phyloP scores from a whole-genome alignment of 768 basidiomycete species.

The Coprinopsis strossmayeri region DNA sequence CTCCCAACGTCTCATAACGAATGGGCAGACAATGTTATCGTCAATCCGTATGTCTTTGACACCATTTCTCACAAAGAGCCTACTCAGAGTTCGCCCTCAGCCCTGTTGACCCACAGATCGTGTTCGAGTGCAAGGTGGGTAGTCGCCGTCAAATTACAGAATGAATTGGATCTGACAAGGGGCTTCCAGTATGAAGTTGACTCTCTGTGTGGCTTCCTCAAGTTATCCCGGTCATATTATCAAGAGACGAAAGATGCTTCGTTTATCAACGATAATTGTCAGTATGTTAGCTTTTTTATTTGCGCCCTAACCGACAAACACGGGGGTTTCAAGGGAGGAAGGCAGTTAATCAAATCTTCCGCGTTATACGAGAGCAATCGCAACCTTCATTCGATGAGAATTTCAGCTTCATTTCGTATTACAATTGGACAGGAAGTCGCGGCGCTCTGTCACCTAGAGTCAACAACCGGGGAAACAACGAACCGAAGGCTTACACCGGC shows the following conservation, averaged over 20 bases:
- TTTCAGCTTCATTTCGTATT: slow-evolving; percentile 72
- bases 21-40: slow-evolving; percentile 62
- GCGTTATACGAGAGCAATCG: slow-evolving; percentile 72
- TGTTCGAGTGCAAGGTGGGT: slow-evolving; percentile 87
- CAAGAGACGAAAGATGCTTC: slow-evolving; percentile 64
- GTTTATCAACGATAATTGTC: slow-evolving; percentile 68
- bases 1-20: slow-evolving; percentile 57
- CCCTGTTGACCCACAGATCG: slow-evolving; percentile 60
- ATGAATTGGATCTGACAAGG: too few species aligned
- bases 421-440: slow-evolving; percentile 73
- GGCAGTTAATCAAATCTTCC: slow-evolving; percentile 67
- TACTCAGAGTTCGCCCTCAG: slow-evolving; percentile 24
- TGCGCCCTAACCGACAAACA: too few species aligned
- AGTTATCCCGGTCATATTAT: slow-evolving; percentile 69
- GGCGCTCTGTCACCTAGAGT: slow-evolving; percentile 61
- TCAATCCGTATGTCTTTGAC: slow-evolving; percentile 57
- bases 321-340: slow-evolving; percentile 42
- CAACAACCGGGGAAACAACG: slow-evolving; percentile 63
- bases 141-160: too few species aligned
- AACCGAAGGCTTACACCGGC: slow-evolving; percentile 70
- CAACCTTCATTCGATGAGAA: slow-evolving; percentile 62
- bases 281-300: too few species aligned
- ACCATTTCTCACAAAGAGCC: not conserved
- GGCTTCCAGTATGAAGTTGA: slow-evolving; percentile 78
- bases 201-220: slow-evolving; percentile 73